Evolutionary conservation across 345 rosid genomes (phyloP), one percentile per base, ranked within the genome.

Genomic region (Citrus trifoliata): DNA sequence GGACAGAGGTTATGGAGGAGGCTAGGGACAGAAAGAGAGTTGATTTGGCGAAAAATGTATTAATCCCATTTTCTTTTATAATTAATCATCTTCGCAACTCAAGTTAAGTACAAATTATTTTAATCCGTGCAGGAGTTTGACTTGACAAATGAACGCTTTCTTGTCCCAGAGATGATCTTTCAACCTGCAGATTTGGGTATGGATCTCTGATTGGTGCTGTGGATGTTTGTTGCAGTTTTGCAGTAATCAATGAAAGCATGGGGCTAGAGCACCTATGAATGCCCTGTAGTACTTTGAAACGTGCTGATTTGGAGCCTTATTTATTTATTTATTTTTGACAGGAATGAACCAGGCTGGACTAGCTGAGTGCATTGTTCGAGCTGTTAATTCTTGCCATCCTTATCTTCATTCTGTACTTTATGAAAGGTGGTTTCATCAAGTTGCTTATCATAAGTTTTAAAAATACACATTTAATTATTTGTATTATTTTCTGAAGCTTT

Each of bases 271-370:
- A 72, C 37, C 35, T 28, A 67, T 61, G 38, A 42, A 28, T 70
- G 33, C 24, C 24, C 10, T 71, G 28, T 25, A 27, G 22, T 62
- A 33, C 71, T 75, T 38, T 37, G 5, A 61, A 14, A 19, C 60
- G 30, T 51, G 38, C 35, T 60, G 28, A 77, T 58, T 24, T 42
- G 48, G 51, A 33, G 65, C 58, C 3, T 3, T 13, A 0, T 32
- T 32, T 32, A 32, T 32, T 46, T 46, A 0, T 40, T 2, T 40
- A 0, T 72, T 1, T 53, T 71, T 67, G 80, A 24, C 89, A 93
- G 99, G 99, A 82, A 90, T 93, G 95, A 90, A 92, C 77, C 92
- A 95, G 89, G 99, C 98, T 53, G 99, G 99, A 82, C 90, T 95
- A 55, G 97, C 95, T 51, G 98, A 95, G 86, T 91, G 98, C 85